phyloP scores from a whole-genome alignment of 805 yeast species.

The Zygoascus ofunaensis region DNA sequence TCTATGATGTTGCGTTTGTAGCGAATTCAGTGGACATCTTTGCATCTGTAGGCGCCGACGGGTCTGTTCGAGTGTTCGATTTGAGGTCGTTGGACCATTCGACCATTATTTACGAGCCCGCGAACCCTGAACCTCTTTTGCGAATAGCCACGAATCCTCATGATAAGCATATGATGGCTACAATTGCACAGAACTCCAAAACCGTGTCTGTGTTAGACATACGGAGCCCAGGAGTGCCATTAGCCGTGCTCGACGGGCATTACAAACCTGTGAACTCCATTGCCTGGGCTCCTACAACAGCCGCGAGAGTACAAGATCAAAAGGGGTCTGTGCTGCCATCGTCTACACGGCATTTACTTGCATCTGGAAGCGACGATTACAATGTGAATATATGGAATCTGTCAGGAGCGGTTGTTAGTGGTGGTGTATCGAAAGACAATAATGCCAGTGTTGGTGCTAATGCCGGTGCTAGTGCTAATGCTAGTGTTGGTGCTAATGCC shows the following conservation, averaged over 20 bases:
- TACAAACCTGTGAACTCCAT: slow-evolving; percentile 59
- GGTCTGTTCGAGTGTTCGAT: slow-evolving; percentile 87
- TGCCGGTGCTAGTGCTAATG: slow-evolving; percentile 1
- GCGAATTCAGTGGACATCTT: slow-evolving; percentile 67
- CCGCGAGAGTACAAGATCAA: neutral
- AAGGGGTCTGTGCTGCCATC: neutral
- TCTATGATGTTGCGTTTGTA: slow-evolving; percentile 81
- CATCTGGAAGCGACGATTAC: slow-evolving; percentile 57
- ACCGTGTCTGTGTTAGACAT: slow-evolving; percentile 67
- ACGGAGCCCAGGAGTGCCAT: slow-evolving; percentile 80
- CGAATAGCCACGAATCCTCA: slow-evolving; percentile 68
- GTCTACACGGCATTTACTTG: slow-evolving; percentile 48
- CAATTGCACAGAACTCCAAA: slow-evolving; percentile 63
- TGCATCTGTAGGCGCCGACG: slow-evolving; percentile 92
- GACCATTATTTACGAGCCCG: slow-evolving; percentile 79
- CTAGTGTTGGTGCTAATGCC: neutral
- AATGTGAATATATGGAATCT: slow-evolving; percentile 56
- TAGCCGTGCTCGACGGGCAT: slow-evolving; percentile 61
- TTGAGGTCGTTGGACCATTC: slow-evolving; percentile 83
- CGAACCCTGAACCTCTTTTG: slow-evolving; percentile 48
- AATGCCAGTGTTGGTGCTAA: neutral
- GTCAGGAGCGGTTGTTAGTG: slow-evolving; percentile 32
- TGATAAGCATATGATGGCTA: slow-evolving; percentile 77
- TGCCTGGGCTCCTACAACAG: slow-evolving; percentile 50
- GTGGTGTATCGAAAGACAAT: neutral